These are phyloP conservation scores for Dactylellina leptospora DNA, from an alignment of 2,329 filamentous ascomycete species.

Conservation along the genomic window DNA sequence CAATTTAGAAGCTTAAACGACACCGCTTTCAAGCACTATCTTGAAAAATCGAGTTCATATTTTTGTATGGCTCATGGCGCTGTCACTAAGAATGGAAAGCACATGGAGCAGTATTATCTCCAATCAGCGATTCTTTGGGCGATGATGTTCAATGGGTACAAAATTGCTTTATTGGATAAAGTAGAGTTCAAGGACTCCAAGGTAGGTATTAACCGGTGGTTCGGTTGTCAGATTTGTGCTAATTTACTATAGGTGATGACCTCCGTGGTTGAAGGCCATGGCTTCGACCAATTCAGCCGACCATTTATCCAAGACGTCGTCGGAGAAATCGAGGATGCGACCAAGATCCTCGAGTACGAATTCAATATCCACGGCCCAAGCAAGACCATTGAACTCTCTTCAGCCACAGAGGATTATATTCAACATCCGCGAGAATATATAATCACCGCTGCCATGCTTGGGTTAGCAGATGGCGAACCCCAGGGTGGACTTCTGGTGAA, in stretches of 20 bases:
- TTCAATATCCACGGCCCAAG: background rate
- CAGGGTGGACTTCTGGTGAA: constrained; percentile 4
- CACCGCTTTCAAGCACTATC: constrained; percentile 67
- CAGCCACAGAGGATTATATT: background rate
- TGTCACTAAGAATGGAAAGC: constrained; percentile 56
- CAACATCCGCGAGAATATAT: constrained; percentile 21
- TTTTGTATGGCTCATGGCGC: constrained; percentile 77
- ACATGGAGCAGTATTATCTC: constrained; percentile 58
- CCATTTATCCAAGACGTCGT: constrained; percentile 12
- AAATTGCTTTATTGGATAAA: constrained; percentile 71
- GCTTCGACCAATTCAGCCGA: constrained; percentile 17
- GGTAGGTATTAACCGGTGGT: constrained; percentile 59
- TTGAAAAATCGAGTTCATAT: constrained; percentile 67
- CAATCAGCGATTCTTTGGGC: constrained; percentile 66
- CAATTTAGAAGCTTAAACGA: constrained; percentile 65
- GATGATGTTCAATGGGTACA: constrained; percentile 68
- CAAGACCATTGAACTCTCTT: background rate
- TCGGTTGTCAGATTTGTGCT: background rate
- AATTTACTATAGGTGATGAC: constrained; percentile 60
- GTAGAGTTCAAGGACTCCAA: constrained; percentile 73
- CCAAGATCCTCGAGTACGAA: background rate
- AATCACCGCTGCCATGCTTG: constrained; percentile 7
- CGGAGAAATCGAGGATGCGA: background rate
- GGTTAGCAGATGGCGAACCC: background rate
- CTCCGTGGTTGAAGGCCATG: constrained; percentile 59